Evolutionary conservation across 2,329 filamentous ascomycete species (phyloP).

Genomic region (Clarireedia sp.): DNA sequence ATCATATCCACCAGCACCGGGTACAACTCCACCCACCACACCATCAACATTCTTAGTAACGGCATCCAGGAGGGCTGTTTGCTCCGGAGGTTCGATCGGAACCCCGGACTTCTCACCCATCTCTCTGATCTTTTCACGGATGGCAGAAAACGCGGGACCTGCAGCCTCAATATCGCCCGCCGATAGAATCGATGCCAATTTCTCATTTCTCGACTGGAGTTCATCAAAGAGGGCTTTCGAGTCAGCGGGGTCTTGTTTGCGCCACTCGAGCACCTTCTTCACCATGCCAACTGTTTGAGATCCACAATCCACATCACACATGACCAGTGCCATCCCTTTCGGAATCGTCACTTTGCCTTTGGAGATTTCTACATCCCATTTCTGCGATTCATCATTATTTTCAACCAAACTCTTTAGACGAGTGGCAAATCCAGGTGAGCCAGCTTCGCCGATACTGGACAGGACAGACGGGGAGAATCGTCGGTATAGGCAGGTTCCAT

Average conservation of each 20-base stretch:
- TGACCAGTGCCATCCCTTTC: conserved; percentile 65
- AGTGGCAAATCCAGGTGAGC: conserved; percentile 56
- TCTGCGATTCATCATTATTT: conserved; percentile 37
- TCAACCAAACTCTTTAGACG: conserved; percentile 60
- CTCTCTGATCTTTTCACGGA: conserved; percentile 57
- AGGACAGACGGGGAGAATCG: conserved; percentile 83
- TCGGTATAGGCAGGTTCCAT: conserved; percentile 81
- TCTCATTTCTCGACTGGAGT: conserved; percentile 68
- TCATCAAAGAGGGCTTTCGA: conserved; percentile 65
- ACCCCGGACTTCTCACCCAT: conserved; percentile 72
- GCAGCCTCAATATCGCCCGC: conserved; percentile 38
- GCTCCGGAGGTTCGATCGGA: conserved; percentile 80
- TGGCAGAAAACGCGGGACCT: conserved; percentile 41
- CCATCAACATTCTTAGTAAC: conserved; percentile 60
- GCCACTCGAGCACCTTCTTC: conserved; percentile 81
- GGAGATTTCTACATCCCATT: conserved; percentile 74
- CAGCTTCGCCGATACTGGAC: conserved; percentile 56
- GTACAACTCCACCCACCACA: conserved; percentile 79
- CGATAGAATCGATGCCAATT: conserved; percentile 55
- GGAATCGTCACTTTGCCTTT: conserved; percentile 67
- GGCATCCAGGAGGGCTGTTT: conserved; percentile 77
- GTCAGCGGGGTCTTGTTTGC: conserved; percentile 52
- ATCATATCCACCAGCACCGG: conserved; percentile 90
- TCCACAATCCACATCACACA: conserved; percentile 95
- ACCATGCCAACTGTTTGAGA: conserved; percentile 94